Conservation (phyloP, 306 rosid genomes). For the Astragalus glycyphyllos region DNA sequence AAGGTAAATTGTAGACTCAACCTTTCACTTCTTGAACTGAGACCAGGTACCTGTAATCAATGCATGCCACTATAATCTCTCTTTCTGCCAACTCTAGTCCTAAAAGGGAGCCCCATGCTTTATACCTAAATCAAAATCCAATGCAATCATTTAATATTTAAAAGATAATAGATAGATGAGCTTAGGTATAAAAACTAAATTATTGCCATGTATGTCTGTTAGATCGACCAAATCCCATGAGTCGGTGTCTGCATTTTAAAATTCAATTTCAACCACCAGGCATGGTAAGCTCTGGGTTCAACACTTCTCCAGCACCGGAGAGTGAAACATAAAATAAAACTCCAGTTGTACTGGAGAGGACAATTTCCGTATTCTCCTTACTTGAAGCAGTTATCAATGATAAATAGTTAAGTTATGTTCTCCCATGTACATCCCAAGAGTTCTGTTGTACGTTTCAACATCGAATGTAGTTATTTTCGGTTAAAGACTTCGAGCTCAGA, state of each 20-base stretch:
- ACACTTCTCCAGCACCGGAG: too few species aligned
- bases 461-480: slow-evolving; percentile 19
- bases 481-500: slow-evolving; percentile 19
- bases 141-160: slow-evolving; percentile 40
- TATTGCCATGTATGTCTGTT: slow-evolving; percentile 10
- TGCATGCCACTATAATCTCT: slow-evolving; percentile 84
- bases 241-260: slow-evolving; percentile 4
- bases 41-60: slow-evolving; percentile 88
- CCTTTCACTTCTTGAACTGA: slow-evolving; percentile 55
- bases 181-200: slow-evolving; percentile 18
- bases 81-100: slow-evolving; percentile 90
- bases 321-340: too few species aligned
- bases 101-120: slow-evolving; percentile 97
- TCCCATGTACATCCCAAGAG: not conserved
- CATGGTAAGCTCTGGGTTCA: not conserved
- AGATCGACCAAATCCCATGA: slow-evolving; percentile 5
- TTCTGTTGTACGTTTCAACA: slow-evolving; percentile 23
- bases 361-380: not conserved
- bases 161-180: slow-evolving; percentile 19
- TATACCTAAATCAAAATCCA: slow-evolving; percentile 71
- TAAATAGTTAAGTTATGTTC: slow-evolving; percentile 23
- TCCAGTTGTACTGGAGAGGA: too few species aligned
- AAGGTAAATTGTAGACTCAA: slow-evolving; percentile 45
- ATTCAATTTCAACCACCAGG: slow-evolving; percentile 31
- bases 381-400: slow-evolving; percentile 29